phyloP scores from a whole-genome alignment of 306 rosid species.

The Cotoneaster glaucophyllus region DNA sequence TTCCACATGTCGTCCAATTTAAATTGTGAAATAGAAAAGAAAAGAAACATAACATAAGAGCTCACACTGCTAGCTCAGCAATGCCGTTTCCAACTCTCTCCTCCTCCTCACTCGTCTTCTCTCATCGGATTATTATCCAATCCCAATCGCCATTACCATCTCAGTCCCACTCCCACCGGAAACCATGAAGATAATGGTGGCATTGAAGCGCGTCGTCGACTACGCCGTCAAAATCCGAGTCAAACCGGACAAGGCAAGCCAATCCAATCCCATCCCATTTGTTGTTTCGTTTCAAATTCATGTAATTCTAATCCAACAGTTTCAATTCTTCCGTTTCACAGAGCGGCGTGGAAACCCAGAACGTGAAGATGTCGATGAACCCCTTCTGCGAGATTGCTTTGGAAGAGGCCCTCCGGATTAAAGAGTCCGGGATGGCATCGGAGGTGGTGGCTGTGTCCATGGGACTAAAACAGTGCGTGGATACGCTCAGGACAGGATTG shows the following conservation, averaged over 20 bases:
- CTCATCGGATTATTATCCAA: neutral
- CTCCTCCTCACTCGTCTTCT: neutral
- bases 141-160: neutral
- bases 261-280: neutral
- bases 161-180: neutral
- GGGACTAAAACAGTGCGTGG: constrained; percentile 71
- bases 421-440: constrained; percentile 66
- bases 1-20: too few relatives aligned
- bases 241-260: constrained; percentile 59
- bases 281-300: constrained; percentile 2
- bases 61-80: neutral
- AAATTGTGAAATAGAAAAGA: too few relatives aligned
- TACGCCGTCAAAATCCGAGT: constrained; percentile 97
- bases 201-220: constrained; percentile 75
- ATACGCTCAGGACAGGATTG: constrained; percentile 76
- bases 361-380: constrained; percentile 98
- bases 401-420: constrained; percentile 85
- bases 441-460: constrained; percentile 84
- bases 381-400: constrained; percentile 94
- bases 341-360: constrained; percentile 90
- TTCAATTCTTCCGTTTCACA: constrained; percentile 3
- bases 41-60: too few relatives aligned
- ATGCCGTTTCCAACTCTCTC: neutral
- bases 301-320: neutral
- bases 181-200: constrained; percentile 87